A percentile compares a stretch with the other conserved stretches of the same genome.
These are phyloP conservation scores for Zymoseptoria tritici DNA, from an alignment of 2,329 filamentous ascomycete species.

Conservation along the genomic window DNA sequence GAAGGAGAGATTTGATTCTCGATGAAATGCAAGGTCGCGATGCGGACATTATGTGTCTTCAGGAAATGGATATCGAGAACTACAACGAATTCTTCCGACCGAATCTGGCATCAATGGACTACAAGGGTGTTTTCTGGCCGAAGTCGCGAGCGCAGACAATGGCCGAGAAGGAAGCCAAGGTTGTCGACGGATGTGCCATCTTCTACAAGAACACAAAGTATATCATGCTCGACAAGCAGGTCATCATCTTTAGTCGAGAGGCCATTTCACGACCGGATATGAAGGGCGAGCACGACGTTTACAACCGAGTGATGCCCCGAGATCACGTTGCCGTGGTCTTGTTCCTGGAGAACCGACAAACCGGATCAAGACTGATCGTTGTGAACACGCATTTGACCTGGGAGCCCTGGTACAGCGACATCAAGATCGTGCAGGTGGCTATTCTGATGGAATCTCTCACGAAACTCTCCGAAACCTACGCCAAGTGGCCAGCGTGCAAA, in stretches of 20 bases:
- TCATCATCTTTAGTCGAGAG: conserved; percentile 84
- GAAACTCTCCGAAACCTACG: conserved; percentile 78
- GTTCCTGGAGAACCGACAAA: conserved; percentile 86
- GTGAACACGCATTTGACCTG: conserved; percentile 93
- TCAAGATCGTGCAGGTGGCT: conserved; percentile 93
- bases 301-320: conserved; percentile 96
- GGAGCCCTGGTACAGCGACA: conserved; percentile 84
- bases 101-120: conserved; percentile 77
- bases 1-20: conserved; percentile 73
- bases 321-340: conserved; percentile 91
- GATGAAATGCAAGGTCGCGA: conserved; percentile 71
- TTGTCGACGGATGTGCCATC: conserved; percentile 92
- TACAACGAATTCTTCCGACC: conserved; percentile 88
- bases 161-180: conserved; percentile 76
- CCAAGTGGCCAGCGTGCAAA: conserved; percentile 68
- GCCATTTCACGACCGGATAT: conserved; percentile 94
- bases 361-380: conserved; percentile 84
- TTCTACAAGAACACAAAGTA: conserved; percentile 97
- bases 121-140: conserved; percentile 90
- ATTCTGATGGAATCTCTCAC: conserved; percentile 90
- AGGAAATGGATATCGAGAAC: conserved; percentile 86
- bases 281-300: conserved; percentile 95
- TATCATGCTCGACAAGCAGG: conserved; percentile 85
- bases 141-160: conserved; percentile 87
- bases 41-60: conserved; percentile 84